A percentile compares a stretch with the other conserved stretches of the same genome.
Evolutionary conservation across 129 eudicot species (phyloP).

Genomic region (Saposhnikovia divaricata): DNA sequence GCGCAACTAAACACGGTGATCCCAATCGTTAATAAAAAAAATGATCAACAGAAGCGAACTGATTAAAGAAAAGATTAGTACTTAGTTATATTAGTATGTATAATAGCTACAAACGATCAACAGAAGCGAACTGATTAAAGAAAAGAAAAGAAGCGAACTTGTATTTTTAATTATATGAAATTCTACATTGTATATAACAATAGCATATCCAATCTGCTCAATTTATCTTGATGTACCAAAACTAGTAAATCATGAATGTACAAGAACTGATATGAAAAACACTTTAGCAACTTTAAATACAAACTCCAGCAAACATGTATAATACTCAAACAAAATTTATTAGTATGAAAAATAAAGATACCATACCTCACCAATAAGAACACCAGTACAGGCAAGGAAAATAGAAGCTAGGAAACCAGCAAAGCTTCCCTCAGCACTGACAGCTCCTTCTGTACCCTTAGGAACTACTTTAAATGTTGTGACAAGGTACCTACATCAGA

Average conservation of each 20-base stretch:
- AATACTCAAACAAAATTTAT: neutral
- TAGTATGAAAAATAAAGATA: neutral
- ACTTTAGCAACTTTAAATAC: neutral
- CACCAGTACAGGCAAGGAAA: slow-evolving; percentile 59
- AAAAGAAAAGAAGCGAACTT: neutral
- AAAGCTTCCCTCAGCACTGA: slow-evolving; percentile 79
- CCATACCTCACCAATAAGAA: slow-evolving; percentile 50
- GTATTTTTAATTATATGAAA: neutral
- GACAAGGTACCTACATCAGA: slow-evolving; percentile 57
- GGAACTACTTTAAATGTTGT: slow-evolving; percentile 92
- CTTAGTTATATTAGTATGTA: neutral
- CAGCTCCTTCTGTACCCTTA: slow-evolving; percentile 90
- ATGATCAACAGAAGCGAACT: neutral
- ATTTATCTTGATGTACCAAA: neutral
- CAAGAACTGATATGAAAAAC: neutral
- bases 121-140: neutral
- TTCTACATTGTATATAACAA: neutral
- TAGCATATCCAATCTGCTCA: neutral
- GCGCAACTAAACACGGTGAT: neutral
- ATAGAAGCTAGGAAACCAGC: slow-evolving; percentile 80
- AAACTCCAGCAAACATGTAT: neutral
- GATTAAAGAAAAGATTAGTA: neutral
- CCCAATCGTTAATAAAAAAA: too few species aligned
- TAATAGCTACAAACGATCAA: neutral
- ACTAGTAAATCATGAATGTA: neutral